Conservation (phyloP, 148 eudicot genomes). For the Camellia granthamiana region DNA sequence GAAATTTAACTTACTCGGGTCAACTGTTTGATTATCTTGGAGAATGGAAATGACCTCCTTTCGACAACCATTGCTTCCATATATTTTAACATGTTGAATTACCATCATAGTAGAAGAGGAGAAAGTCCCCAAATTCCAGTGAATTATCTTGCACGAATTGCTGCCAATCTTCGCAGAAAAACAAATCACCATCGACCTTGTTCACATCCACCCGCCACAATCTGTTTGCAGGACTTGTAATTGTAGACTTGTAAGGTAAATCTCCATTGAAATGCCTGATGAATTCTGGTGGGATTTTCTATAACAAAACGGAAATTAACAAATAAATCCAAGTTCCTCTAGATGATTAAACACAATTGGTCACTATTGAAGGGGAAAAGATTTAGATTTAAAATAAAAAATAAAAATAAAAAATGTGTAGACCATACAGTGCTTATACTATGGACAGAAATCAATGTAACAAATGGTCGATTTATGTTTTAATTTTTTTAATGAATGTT, state of each 20-base stretch:
- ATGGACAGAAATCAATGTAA: no score
- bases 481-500: no score
- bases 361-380: not conserved
- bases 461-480: no score
- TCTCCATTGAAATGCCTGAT: not conserved
- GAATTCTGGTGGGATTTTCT: conserved; percentile 22
- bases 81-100: conserved; percentile 8
- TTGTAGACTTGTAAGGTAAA: conserved; percentile 16
- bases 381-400: no score
- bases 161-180: conserved; percentile 16
- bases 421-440: no score
- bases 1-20: not conserved
- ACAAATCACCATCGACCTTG: not conserved
- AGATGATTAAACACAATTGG: not conserved
- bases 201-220: conserved; percentile 18
- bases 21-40: not conserved
- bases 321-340: no score
- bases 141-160: conserved; percentile 19
- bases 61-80: conserved; percentile 10
- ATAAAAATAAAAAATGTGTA: no score
- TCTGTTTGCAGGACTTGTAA: conserved; percentile 1
- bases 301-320: not conserved
- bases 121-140: conserved; percentile 18
- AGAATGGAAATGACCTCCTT: not conserved
- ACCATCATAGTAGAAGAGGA: conserved; percentile 17